Percentiles rank a stretch among this genome's conserved stretches.
Conservation (phyloP, 306 rosid species). For the Vigna unguiculata region DNA sequence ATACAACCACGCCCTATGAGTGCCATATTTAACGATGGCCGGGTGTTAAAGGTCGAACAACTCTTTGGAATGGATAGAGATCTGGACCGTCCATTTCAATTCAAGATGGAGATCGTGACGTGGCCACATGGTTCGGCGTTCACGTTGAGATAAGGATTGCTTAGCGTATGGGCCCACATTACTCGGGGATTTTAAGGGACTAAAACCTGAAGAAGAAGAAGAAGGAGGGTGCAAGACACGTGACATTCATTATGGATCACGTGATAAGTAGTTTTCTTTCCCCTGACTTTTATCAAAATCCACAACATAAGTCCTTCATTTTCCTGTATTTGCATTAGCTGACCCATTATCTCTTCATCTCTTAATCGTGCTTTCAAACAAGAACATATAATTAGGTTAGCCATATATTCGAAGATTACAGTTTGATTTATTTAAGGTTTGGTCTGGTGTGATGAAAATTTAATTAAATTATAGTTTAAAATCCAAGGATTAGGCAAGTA, state of each 20-base stretch:
- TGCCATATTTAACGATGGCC: slow-evolving; percentile 53
- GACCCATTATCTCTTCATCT: not conserved
- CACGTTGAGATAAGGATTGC: slow-evolving; percentile 66
- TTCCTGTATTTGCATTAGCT: slow-evolving; percentile 29
- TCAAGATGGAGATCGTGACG: slow-evolving; percentile 14
- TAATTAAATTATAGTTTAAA: too few species aligned
- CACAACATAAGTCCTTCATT: slow-evolving; percentile 12
- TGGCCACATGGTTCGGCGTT: slow-evolving; percentile 58
- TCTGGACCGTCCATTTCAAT: slow-evolving; percentile 47
- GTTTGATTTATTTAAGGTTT: too few species aligned
- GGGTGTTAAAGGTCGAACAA: slow-evolving; percentile 68
- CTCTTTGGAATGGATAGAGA: slow-evolving; percentile 28
- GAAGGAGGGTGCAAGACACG: slow-evolving; percentile 50
- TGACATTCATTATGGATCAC: slow-evolving; percentile 42
- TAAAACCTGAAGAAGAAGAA: not conserved
- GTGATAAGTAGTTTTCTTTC: slow-evolving; percentile 48
- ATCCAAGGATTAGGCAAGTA: too few species aligned
- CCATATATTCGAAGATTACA: too few species aligned
- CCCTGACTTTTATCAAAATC: slow-evolving; percentile 3
- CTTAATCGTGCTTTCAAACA: too few species aligned
- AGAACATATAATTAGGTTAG: not conserved
- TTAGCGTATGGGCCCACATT: slow-evolving; percentile 52
- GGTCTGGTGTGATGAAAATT: too few species aligned
- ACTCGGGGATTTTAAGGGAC: not conserved
- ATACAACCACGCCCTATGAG: not conserved